phyloP scores from a whole-genome alignment of 148 eudicot species.

The Bassia scoparia region DNA sequence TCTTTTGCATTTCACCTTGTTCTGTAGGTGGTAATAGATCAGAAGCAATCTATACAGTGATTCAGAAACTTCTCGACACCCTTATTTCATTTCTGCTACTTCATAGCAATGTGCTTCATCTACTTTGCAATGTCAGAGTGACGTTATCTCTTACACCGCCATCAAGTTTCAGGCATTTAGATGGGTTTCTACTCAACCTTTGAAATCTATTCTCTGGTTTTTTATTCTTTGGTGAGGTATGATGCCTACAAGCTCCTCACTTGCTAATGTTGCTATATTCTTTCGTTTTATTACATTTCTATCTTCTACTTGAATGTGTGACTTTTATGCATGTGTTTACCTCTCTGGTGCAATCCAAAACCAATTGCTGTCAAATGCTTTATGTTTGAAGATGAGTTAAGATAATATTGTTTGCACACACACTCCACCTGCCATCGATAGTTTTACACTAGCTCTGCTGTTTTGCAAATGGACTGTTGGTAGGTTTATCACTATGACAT shows the following conservation, averaged over 20 bases:
- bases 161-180: conserved; percentile 49
- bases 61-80: conserved; percentile 45
- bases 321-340: too few species aligned
- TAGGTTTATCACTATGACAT: too few species aligned
- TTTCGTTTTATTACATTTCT: too few species aligned
- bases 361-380: too few species aligned
- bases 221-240: conserved; percentile 56
- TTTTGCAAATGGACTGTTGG: too few species aligned
- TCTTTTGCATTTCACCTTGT: not conserved
- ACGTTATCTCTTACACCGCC: conserved; percentile 68
- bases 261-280: too few species aligned
- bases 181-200: conserved; percentile 55
- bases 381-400: too few species aligned
- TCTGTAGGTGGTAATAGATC: conserved; percentile 57
- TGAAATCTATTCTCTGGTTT: conserved; percentile 82
- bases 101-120: conserved; percentile 49
- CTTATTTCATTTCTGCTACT: conserved; percentile 60
- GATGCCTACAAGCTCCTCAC: not conserved
- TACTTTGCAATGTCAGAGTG: conserved; percentile 75
- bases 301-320: too few species aligned
- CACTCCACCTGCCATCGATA: too few species aligned
- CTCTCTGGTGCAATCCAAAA: too few species aligned
- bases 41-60: conserved; percentile 46
- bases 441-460: too few species aligned
- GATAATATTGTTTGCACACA: too few species aligned